Evolutionary conservation across 2,329 filamentous ascomycete genomes (phyloP), one percentile per base, ranked within the genome.

Genomic region (Furcasterigmium furcatum): DNA sequence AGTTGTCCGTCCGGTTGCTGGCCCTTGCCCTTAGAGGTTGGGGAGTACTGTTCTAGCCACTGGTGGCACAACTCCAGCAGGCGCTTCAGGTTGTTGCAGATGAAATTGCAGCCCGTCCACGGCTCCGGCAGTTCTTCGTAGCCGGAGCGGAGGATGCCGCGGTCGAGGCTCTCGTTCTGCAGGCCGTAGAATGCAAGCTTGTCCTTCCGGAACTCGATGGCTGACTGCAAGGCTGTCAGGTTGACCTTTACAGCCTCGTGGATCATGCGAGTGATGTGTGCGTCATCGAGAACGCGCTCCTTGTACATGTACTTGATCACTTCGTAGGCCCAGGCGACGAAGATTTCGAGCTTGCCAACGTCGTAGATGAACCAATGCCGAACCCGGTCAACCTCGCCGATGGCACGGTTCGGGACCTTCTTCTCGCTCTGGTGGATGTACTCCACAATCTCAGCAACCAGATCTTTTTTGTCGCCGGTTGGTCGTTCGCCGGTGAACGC

Each of bases 321-420:
- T 60, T 87, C 84, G 56, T 82, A 87, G 9, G 87, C 83, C 85
- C 88, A 94, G 1, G 87, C 86, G 40, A 95, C 75, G 36, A 94
- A 82, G 46, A 87, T 73, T 45, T 91, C 82, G 53, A 95, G 76
- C 22, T 79, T 78, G 64, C 80, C 80, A 25, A 91, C 74, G 58
- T 91, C 87, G 54, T 87, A 78, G 50, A 91, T 76, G 58, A 96
- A 95, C 82, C 88, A 96, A 55, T 90, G 84, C n/a, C 91, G 81
- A 14, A 96, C 82, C 8, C 79, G 74, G 58, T 96, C 90, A 9
- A 85, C 79, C 60, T 94, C 86, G n/a, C 83, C 84, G 19, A 76
- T 73, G 30, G 80, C 79, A 24, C 74, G 67, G 43, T 85, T 74
- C 4, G 82, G 77, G 44, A 82, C 79, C 20, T 84, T 84, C 66